Conservation (phyloP, 192 early-diverging fungal genomes). For the Lunasporangiospora selenospora region DNA sequence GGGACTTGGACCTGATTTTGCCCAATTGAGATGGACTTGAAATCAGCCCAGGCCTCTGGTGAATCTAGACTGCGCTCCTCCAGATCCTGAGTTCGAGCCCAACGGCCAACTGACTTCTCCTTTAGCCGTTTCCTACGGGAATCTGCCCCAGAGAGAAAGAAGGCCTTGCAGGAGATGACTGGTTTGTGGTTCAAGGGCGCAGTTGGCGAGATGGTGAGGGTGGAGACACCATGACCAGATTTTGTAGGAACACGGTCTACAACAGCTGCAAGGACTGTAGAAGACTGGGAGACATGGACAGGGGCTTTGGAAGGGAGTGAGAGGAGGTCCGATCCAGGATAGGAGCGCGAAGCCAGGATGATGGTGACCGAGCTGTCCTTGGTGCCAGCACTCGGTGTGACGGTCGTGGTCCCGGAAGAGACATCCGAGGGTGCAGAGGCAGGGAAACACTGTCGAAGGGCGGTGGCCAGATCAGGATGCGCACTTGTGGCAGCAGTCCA, state of each 20-base stretch:
- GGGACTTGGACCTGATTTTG: conserved; percentile 39
- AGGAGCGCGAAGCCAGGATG: conserved; percentile 38
- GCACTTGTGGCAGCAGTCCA: conserved; percentile 38
- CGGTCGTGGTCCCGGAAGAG: not conserved
- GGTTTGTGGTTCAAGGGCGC: not conserved
- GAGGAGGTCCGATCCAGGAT: conserved; percentile 34
- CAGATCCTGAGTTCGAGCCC: conserved; percentile 46
- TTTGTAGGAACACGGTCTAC: conserved; percentile 36
- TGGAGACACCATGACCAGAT: conserved; percentile 43
- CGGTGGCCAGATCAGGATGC: conserved; percentile 31
- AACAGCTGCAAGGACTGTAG: conserved; percentile 22
- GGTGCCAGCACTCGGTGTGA: not conserved
- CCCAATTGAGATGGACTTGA: conserved; percentile 37
- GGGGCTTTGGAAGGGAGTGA: conserved; percentile 21
- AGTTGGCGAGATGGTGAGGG: conserved; percentile 17
- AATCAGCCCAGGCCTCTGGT: conserved; percentile 29
- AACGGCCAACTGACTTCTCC: conserved; percentile 36
- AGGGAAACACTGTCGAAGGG: conserved; percentile 20
- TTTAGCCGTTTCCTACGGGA: conserved; percentile 28
- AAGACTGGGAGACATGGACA: conserved; percentile 4
- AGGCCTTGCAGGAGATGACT: conserved; percentile 19
- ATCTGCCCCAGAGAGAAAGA: conserved; percentile 30
- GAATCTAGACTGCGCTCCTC: conserved; percentile 43
- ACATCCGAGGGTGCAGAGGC: not conserved
- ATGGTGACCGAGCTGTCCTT: conserved; percentile 23